Evolutionary conservation across 2,329 filamentous ascomycete genomes (phyloP), one percentile per base, ranked within the genome.

Genomic region (Diaporthe ampelina): DNA sequence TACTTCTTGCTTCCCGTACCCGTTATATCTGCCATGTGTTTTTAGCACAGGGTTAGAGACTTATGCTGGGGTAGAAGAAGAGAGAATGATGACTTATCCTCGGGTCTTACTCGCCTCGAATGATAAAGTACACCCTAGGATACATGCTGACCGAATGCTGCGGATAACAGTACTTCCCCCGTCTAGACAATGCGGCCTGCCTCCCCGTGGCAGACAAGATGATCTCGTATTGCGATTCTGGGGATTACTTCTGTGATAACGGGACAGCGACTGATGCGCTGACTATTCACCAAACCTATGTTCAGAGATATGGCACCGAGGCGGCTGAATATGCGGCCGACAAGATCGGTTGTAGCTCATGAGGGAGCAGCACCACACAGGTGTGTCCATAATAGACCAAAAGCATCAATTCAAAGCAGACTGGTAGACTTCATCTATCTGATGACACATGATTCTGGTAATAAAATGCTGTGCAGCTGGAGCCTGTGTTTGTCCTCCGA

Each of bases 231-330:
- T 79, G 78, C 67, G 76, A 78, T 48, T 61, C 48, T 4, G 74
- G 73, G 7, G 77, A 79, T 37, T 69, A 57, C 24, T 78, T 76
- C 29, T 79, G 77, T 52, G 77, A 77, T 54, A 77, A 77, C 13
- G 78, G 78, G 9, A 72, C 73, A 4, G 65, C 70, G n/a, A 3
- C 73, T 0, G 54, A 76, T n/a, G 71, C 74, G 13, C 59, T 73
- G 9, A 3, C 43, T n/a, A 75, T 78, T 10, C 77, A 79, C 63
- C 15, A 73, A 32, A 61, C 59, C 29, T 77, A 78, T 19, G 76
- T 77, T n/a, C 52, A 76, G 40, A 73, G 61, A 11, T 75, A 79
- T 48, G 73, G 76, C 56, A 56, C 35, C n/a, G 24, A 52, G 24
- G 77, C 73, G 3, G 70, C 71, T 13, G 59, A 67, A 4, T 78